Conservation (phyloP, 2,329 filamentous ascomycete species). For the Xylaria sp. region DNA sequence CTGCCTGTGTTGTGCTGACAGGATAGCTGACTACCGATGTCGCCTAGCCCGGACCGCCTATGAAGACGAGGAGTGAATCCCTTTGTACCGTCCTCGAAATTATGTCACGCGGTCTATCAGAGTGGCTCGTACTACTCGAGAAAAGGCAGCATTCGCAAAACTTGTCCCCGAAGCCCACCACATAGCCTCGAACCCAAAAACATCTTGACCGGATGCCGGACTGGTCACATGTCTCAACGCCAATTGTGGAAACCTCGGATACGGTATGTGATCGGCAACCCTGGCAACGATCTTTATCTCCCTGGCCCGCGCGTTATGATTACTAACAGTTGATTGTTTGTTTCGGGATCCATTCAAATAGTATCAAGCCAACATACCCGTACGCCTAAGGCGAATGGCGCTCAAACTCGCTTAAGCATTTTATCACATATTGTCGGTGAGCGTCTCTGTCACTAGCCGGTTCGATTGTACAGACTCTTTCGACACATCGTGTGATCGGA, state of each 20-base stretch:
- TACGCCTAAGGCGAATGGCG: not conserved
- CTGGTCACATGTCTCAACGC: slow-evolving; percentile 20
- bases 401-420: slow-evolving; percentile 5
- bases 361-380: slow-evolving; percentile 14
- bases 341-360: not conserved
- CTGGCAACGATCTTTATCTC: not conserved
- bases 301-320: not conserved
- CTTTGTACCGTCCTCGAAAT: slow-evolving; percentile 18
- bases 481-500: not conserved
- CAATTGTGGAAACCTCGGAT: slow-evolving; percentile 22
- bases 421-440: slow-evolving; percentile 2
- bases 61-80: not conserved
- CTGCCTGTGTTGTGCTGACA: slow-evolving; percentile 26
- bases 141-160: slow-evolving; percentile 20
- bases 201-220: slow-evolving; percentile 12
- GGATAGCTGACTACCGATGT: slow-evolving; percentile 26
- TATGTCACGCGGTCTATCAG: slow-evolving; percentile 28
- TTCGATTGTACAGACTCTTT: not conserved
- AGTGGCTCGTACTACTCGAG: slow-evolving; percentile 20
- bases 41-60: slow-evolving; percentile 16
- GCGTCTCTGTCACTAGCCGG: slow-evolving; percentile 4
- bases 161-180: slow-evolving; percentile 13
- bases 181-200: slow-evolving; percentile 16
- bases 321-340: slow-evolving; percentile 5
- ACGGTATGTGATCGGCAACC: slow-evolving; percentile 9